These are phyloP conservation scores for Darksidea phi DNA, from an alignment of 495 filamentous ascomycete species.

Conservation along the genomic window DNA sequence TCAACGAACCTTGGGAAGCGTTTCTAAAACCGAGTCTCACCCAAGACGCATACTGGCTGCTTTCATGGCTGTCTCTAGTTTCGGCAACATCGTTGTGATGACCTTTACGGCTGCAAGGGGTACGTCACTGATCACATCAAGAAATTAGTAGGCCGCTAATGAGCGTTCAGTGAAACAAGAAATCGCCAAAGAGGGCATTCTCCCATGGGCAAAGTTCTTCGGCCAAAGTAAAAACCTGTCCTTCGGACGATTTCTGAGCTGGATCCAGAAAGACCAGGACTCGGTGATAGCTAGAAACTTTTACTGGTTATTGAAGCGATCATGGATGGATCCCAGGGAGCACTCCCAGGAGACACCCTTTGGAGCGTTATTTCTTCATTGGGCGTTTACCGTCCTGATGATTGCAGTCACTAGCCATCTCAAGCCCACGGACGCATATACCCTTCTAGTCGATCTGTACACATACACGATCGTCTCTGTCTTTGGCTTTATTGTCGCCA, in stretches of 20 bases:
- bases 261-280: not conserved
- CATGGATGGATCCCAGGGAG: not conserved
- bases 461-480: constrained; percentile 10
- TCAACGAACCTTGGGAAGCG: constrained; percentile 25
- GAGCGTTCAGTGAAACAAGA: constrained; percentile 48
- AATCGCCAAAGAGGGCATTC: constrained; percentile 54
- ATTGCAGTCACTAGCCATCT: constrained; percentile 5
- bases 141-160: too few species aligned
- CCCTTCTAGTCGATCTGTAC: constrained; percentile 2
- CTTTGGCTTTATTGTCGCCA: constrained; percentile 3
- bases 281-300: not conserved
- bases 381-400: constrained; percentile 9
- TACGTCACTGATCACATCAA: too few species aligned
- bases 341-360: constrained; percentile 18
- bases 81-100: constrained; percentile 54
- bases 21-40: constrained; percentile 20
- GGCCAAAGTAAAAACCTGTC: constrained; percentile 18
- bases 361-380: constrained; percentile 27
- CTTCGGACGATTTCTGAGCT: constrained; percentile 5
- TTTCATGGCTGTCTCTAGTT: constrained; percentile 49
- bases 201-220: constrained; percentile 52
- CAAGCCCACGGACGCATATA: constrained; percentile 17
- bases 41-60: constrained; percentile 37
- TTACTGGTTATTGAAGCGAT: too few species aligned
- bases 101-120: constrained; percentile 52